A percentile compares a stretch with the other conserved stretches of the same genome.
phyloP scores from a whole-genome alignment of 164 flowering plant genomes.

The Magnolia sinica region DNA sequence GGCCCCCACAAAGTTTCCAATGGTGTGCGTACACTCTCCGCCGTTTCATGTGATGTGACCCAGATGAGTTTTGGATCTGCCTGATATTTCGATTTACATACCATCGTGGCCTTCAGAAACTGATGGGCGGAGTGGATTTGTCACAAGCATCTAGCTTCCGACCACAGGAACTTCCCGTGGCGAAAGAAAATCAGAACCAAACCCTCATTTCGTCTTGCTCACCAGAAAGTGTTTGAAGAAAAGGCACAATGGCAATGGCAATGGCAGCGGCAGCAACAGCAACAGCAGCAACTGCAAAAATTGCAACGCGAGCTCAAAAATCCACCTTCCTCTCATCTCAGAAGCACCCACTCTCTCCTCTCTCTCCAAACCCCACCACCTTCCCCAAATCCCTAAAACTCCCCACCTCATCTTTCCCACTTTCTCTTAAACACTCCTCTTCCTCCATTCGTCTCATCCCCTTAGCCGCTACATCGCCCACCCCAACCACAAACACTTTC shows the following conservation, averaged over 20 bases:
- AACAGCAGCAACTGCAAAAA: background rate
- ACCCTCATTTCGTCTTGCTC: background rate
- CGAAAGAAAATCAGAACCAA: no score
- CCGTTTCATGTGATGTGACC: no score
- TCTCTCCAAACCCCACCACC: background rate
- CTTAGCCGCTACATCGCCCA: slow-evolving; percentile 12
- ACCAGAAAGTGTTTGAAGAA: background rate
- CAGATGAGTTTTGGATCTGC: no score
- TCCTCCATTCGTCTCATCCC: slow-evolving; percentile 1
- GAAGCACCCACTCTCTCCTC: background rate
- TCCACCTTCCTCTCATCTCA: background rate
- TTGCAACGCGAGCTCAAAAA: background rate
- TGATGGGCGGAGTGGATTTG: no score
- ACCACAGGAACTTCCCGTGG: no score
- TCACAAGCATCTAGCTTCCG: no score
- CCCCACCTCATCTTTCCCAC: background rate
- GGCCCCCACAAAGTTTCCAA: no score
- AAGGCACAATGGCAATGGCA: background rate
- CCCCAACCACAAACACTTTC: slow-evolving; percentile 27
- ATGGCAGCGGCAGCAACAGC: background rate
- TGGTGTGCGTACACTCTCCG: no score
- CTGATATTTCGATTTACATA: no score
- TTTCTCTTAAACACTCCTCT: background rate
- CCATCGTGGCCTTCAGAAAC: no score
- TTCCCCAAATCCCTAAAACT: background rate